These are phyloP conservation scores for Panicum virgatum DNA, from an alignment of 202 grass and related monocot genomes.

Conservation along the genomic window DNA sequence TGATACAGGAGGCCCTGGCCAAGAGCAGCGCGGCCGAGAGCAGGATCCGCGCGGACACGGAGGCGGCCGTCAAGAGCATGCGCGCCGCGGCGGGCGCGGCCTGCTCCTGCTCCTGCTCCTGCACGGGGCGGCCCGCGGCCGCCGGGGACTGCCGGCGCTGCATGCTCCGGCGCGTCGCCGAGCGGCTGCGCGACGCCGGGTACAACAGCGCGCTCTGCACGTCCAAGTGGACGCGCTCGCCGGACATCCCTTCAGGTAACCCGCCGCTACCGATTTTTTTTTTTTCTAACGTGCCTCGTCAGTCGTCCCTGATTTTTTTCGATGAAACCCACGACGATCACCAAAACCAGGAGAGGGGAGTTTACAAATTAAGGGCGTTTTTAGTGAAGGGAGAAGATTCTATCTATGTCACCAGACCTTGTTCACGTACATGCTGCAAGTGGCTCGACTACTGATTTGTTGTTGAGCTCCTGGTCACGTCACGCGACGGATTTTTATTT, in stretches of 20 bases:
- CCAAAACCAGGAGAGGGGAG: neutral
- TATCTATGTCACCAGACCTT: neutral
- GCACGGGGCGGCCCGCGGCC: slow-evolving; percentile 28
- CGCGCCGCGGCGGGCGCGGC: neutral
- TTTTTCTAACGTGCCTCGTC: neutral
- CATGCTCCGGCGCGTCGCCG: slow-evolving; percentile 47
- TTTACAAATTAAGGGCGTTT: neutral
- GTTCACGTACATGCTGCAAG: neutral
- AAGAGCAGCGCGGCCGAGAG: slow-evolving; percentile 55
- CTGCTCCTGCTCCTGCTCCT: too few species aligned
- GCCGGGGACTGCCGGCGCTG: slow-evolving; percentile 59
- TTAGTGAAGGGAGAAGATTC: neutral
- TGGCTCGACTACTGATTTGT: neutral
- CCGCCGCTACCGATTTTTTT: too few species aligned
- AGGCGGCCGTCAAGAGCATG: slow-evolving; percentile 42
- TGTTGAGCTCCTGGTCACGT: neutral
- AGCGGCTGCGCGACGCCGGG: slow-evolving; percentile 57
- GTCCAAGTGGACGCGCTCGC: slow-evolving; percentile 76
- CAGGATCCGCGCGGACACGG: slow-evolving; percentile 54
- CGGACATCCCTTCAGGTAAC: slow-evolving; percentile 74
- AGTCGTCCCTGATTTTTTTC: neutral
- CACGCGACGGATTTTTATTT: neutral
- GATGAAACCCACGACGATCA: neutral
- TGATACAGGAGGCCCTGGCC: slow-evolving; percentile 57
- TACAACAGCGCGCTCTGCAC: slow-evolving; percentile 78